Base-by-base conservation (phyloP, 345 rosid genomes). In the Euphorbia peplus region DNA sequence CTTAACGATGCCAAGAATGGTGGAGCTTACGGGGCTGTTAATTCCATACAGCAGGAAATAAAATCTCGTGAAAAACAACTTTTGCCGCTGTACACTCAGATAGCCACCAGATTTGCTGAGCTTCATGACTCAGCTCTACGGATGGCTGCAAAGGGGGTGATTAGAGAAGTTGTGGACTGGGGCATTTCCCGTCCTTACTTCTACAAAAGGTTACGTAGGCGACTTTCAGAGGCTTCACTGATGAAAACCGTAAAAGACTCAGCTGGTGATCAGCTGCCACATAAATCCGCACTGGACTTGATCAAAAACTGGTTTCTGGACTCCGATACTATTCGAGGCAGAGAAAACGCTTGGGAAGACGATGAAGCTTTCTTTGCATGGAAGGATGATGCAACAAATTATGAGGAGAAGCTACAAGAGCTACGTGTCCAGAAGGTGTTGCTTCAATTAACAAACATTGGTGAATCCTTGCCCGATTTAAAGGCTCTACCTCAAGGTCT, bases 101-200 rank as follows among this genome's bases (percentile, higher is more conserved):
- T 95, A 51, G 99, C 97, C 70, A 91, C 97, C 70, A 95, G 76
- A 82, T 95, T 95, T 66, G 97, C 97, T 0, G 97, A 95, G 73
- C 95, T 95, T 69, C 99, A 95, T 47, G 99, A 95, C 74, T 87
- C 95, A 47, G 88, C 96, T 55, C 79, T 85, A 26, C 90, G 99
- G 77, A 95, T 95, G 99, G 99, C 90, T 52, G 96, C 88, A 2
- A 95, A 95, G 73, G 97, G 96, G 55, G 95, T 91, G 35, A 91
- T 95, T 64, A 95, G 74, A 85, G 82, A 93, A 78, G 95, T 95
- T 10, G 91, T 95, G 42, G 93, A 95, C 68, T 95, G 96, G 97
- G 80, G 68, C 11, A 47, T 71, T 44, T 91, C 97, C 0, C 91
- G 96, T 26, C 63, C 60, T 37, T 91, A 82, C 81, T 95, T 95